Base-by-base conservation (phyloP, 495 filamentous ascomycete species). In the Penicillium macrosclerotiorum region DNA sequence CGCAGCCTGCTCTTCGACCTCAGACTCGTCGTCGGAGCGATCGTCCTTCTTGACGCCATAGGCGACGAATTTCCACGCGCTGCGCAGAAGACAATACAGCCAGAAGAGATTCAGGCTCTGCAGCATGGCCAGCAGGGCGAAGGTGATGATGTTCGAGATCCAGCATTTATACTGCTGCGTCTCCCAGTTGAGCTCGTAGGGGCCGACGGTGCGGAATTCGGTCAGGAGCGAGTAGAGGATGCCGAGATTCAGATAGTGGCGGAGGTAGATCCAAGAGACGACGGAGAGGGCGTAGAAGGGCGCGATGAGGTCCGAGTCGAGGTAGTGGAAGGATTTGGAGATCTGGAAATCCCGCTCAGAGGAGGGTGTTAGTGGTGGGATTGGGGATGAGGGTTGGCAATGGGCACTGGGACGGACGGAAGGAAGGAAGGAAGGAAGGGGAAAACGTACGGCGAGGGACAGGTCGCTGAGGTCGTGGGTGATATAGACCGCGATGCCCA, bases 401-500 rank as follows among this genome's bases (percentile, higher is more conserved):
- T n/a, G n/a, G n/a, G n/a, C 5, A n/a, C 6, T 34, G 9, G 11
- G 41, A 31, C 26, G 0, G 13, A 19, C 0, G 33, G 36, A 16
- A 37, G 37, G 20, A 45, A 34, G 18, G 1, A 22, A 18, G 7
- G 9, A 26, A 2, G 29, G 13, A 5, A 22, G 20, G 9, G 29
- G 6, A 36, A 30, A 25, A 77, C 87, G 68, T 77, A 90, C 88
- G 6, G 91, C 90, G 5, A 96, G 74, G 76, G 95, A 95, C 68
- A 95, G 93, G 62, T 96, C 90, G 54, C 80, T 85, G 42, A 95
- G 86, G 57, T 96, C 90, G 65, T 93, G 88, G 25, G 90, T 95
- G 34, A 92, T 85, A 65, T 92, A 96, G 8, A 96, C 87, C 24
- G 86, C 89, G 30, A 96, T 62, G 0, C 90, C 90, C 65, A 96